Percentiles rank a stretch among this genome's conserved stretches.
Conservation (phyloP, 2,329 filamentous ascomycete species). For the Didymella arachidicola region DNA sequence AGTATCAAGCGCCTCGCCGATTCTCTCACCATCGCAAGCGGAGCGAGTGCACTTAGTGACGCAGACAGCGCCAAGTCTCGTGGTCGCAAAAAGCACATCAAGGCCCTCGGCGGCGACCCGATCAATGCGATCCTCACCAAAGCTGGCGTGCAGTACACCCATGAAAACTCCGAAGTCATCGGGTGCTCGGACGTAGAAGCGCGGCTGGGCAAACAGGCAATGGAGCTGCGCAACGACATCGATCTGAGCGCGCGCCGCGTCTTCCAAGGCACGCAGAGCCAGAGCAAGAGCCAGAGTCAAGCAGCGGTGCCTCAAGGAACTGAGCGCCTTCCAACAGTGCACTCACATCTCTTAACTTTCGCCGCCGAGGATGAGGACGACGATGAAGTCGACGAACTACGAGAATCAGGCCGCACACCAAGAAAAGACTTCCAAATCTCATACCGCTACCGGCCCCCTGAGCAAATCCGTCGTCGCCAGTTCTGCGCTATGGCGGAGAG, state of each 20-base stretch:
- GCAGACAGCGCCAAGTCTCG: slow-evolving; percentile 28
- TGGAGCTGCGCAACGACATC: slow-evolving; percentile 63
- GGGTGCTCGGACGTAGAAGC: slow-evolving; percentile 93
- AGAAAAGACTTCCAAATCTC: slow-evolving; percentile 54
- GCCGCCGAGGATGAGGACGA: slow-evolving; percentile 21
- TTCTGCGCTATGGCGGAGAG: slow-evolving; percentile 89
- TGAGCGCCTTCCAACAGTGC: background rate
- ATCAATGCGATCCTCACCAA: slow-evolving; percentile 87
- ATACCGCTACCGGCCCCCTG: slow-evolving; percentile 75
- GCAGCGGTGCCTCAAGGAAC: no score
- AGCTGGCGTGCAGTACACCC: slow-evolving; percentile 92
- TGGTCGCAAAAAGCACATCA: slow-evolving; percentile 47
- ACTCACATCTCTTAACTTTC: slow-evolving; percentile 10
- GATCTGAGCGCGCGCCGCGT: slow-evolving; percentile 63
- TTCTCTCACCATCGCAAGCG: slow-evolving; percentile 33
- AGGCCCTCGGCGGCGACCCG: slow-evolving; percentile 63
- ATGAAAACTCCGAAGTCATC: slow-evolving; percentile 95
- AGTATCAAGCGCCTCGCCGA: slow-evolving; percentile 66
- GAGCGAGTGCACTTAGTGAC: background rate
- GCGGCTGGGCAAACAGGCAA: slow-evolving; percentile 78
- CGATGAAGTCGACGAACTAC: slow-evolving; percentile 26
- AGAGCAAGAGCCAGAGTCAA: slow-evolving; percentile 33
- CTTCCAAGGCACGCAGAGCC: slow-evolving; percentile 61
- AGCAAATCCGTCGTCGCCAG: slow-evolving; percentile 77
- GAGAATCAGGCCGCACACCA: slow-evolving; percentile 27